phyloP scores from a whole-genome alignment of 768 basidiomycete species.

The Auriculariales sp. region DNA sequence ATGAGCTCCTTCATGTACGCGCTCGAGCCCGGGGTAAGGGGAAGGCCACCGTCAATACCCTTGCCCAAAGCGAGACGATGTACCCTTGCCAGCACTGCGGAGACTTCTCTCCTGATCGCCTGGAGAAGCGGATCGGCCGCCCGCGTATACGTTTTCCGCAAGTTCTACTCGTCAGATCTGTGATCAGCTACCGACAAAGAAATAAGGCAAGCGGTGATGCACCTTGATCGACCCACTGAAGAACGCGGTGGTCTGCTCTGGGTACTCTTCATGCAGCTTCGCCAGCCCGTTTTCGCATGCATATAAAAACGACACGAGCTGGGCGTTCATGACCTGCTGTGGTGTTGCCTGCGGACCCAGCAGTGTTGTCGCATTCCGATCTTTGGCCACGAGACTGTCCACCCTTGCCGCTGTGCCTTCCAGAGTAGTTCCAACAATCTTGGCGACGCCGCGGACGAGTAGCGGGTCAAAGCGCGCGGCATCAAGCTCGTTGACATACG shows the following conservation, averaged over 20 bases:
- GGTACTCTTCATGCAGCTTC: constrained; percentile 54
- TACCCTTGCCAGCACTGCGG: constrained; percentile 63
- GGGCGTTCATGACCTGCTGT: constrained; percentile 65
- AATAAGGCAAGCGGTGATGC: not conserved
- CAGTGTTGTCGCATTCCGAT: constrained; percentile 63
- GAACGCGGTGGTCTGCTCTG: constrained; percentile 37
- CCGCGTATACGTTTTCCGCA: not conserved
- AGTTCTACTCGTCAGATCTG: not conserved
- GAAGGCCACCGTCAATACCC: constrained; percentile 46
- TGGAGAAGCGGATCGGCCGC: constrained; percentile 34
- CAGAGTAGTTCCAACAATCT: constrained; percentile 49
- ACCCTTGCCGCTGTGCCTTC: constrained; percentile 50
- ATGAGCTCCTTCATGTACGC: constrained; percentile 84
- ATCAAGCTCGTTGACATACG: constrained; percentile 82
- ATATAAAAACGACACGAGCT: constrained; percentile 66
- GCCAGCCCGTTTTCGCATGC: constrained; percentile 56
- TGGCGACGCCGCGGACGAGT: constrained; percentile 65
- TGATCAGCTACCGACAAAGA: not conserved
- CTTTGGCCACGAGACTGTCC: constrained; percentile 61
- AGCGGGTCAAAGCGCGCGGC: constrained; percentile 87
- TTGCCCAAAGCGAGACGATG: constrained; percentile 78
- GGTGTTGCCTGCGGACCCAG: constrained; percentile 65
- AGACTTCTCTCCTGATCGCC: constrained; percentile 68
- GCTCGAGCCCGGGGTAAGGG: constrained; percentile 41
- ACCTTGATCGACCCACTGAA: constrained; percentile 50